These are phyloP conservation scores for Geotrichum klebahnii DNA, from an alignment of 1,139 yeast genomes.

Conservation along the genomic window DNA sequence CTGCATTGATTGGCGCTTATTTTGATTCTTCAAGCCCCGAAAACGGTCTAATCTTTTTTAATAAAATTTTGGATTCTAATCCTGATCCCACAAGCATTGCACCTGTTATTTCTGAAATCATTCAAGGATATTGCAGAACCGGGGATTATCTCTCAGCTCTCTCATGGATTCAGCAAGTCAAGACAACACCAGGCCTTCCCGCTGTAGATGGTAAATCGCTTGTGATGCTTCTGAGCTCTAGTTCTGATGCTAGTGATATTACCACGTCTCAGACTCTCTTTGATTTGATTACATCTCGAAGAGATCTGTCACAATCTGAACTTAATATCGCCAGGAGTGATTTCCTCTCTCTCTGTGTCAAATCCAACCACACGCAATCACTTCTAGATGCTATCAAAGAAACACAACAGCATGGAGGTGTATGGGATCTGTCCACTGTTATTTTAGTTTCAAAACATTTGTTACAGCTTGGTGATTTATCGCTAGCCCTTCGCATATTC, in stretches of 20 bases:
- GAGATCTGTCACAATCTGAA: slow-evolving; percentile 18
- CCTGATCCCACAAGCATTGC: slow-evolving; percentile 13
- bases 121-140: slow-evolving; percentile 33
- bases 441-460: slow-evolving; percentile 28
- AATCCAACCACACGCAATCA: slow-evolving; percentile 23
- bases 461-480: slow-evolving; percentile 24
- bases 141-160: slow-evolving; percentile 36
- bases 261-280: slow-evolving; percentile 30
- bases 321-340: slow-evolving; percentile 30
- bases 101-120: slow-evolving; percentile 26
- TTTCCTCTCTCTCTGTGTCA: slow-evolving; percentile 27
- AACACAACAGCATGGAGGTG: slow-evolving; percentile 32
- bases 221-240: slow-evolving; percentile 26
- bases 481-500: slow-evolving; percentile 29
- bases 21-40: slow-evolving; percentile 31
- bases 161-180: slow-evolving; percentile 37
- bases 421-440: slow-evolving; percentile 38
- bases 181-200: slow-evolving; percentile 27
- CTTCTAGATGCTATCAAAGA: slow-evolving; percentile 36
- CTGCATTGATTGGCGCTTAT: slow-evolving; percentile 36
- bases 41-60: slow-evolving; percentile 33
- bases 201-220: slow-evolving; percentile 27
- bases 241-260: slow-evolving; percentile 27
- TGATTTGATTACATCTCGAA: slow-evolving; percentile 31
- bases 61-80: slow-evolving; percentile 26